Evolutionary conservation across 768 basidiomycete genomes (phyloP).

Genomic region (Termitomyces sp.): DNA sequence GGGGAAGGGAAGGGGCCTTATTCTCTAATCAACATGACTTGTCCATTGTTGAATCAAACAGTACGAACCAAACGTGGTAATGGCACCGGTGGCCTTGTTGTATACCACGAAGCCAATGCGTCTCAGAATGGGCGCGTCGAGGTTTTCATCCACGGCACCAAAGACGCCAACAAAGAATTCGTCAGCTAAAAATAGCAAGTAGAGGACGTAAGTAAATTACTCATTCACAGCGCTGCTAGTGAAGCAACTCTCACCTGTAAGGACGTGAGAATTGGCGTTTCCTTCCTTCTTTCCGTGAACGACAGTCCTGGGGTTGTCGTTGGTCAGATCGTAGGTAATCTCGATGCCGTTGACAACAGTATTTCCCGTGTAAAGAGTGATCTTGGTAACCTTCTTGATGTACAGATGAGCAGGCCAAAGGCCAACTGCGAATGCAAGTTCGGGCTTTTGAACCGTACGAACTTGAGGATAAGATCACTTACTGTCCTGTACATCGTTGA

Average conservation of each 20-base stretch:
- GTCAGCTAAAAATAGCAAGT: not conserved
- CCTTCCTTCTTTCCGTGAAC: not conserved
- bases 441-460: no score
- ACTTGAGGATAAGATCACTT: not conserved
- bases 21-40: not conserved
- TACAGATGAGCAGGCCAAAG: not conserved
- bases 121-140: conserved; percentile 1
- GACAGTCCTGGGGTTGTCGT: not conserved
- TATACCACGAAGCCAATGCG: conserved; percentile 9
- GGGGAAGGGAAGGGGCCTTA: conserved; percentile 1
- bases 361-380: not conserved
- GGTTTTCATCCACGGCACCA: not conserved
- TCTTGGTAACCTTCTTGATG: not conserved
- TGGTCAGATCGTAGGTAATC: not conserved
- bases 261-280: not conserved
- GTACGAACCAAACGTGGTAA: not conserved
- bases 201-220: not conserved
- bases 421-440: not conserved
- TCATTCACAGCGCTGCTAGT: no score
- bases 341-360: not conserved
- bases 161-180: conserved; percentile 10
- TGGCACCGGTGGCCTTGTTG: not conserved
- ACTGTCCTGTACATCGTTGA: not conserved
- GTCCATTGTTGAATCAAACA: not conserved
- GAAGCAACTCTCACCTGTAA: not conserved